Base-by-base conservation (phyloP, 495 filamentous ascomycete genomes). In the Pyronema omphalodes region DNA sequence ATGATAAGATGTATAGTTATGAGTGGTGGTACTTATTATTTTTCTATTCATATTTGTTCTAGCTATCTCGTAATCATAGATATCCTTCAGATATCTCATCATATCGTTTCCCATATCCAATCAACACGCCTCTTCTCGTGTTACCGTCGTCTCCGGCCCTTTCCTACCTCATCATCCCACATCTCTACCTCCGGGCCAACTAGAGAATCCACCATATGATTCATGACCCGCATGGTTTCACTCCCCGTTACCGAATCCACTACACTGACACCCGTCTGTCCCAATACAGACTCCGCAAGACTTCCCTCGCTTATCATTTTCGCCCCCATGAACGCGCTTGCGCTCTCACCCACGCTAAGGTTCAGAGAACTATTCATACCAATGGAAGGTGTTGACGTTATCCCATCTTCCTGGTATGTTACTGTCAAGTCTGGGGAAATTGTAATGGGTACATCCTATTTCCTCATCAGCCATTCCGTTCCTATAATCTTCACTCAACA, bases 151-250 rank as follows among this genome's bases (percentile, higher is more conserved):
- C 23, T 29, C 23, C 23, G 23, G 5, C 23, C 23, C 23, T 29
- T 29, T 29, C 23, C 23, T 29, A 39, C 19, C 39, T 46, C 19
- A 41, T 59, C 46, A 14, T 57, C 53, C 17, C 18, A 15, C 44
- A 19, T 59, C 57, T 17, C 60, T 19, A 55, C 62, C 45, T 60
- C 62, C 9, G 63, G 63, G 37, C 76, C 78, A 7, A 86, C 76
- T 44, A 85, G 69, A 52, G 76, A 70, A 58, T 85, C 79, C 11
- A 83, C 80, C 67, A 83, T 84, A 4, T 70, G 70, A 52, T 76
- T 67, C 74, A 78, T 76, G 18, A 58, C 64, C 17, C 61, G 62
- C 61, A 67, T 67, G 23, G 63, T 67, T 52, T 69, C 62, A 17
- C 58, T 60, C 12, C 61, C 63, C 18, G 64, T 57, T 7, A 58